These are phyloP conservation scores for Terfezia boudieri DNA, from an alignment of 495 filamentous ascomycete species.

Conservation along the genomic window DNA sequence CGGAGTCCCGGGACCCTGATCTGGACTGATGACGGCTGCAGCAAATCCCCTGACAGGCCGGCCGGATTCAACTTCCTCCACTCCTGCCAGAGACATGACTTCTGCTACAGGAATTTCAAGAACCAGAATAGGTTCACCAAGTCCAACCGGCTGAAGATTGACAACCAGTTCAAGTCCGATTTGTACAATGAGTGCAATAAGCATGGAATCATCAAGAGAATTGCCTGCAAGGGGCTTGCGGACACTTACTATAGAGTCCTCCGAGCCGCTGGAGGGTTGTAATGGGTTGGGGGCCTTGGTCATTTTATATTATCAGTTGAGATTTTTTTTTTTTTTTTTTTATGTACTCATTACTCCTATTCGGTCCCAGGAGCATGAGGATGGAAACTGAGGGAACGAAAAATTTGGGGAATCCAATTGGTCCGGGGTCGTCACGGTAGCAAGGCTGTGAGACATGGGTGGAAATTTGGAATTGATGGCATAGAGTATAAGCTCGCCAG, in stretches of 20 bases:
- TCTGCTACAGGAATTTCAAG: conserved; percentile 28
- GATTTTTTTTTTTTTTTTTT: too few species aligned
- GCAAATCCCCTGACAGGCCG: conserved; percentile 24
- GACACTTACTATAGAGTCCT: conserved; percentile 28
- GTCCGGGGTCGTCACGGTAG: too few species aligned
- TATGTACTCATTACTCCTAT: too few species aligned
- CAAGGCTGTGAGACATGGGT: too few species aligned
- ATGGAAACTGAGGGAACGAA: too few species aligned
- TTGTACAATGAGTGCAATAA: conserved; percentile 13
- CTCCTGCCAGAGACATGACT: conserved; percentile 24
- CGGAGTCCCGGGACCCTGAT: conserved; percentile 19
- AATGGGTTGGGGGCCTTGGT: background rate
- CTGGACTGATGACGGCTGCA: conserved; percentile 25
- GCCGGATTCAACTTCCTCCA: conserved; percentile 24
- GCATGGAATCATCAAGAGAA: background rate
- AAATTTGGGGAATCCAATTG: too few species aligned
- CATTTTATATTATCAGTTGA: too few species aligned
- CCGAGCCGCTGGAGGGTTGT: conserved; percentile 21
- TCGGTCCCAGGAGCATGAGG: too few species aligned
- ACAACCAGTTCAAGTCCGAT: conserved; percentile 25
- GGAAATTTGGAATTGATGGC: too few species aligned
- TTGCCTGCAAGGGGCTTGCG: conserved; percentile 21
- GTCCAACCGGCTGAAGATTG: conserved; percentile 18
- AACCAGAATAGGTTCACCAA: conserved; percentile 23
- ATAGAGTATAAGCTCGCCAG: too few species aligned